Evolutionary conservation across 2,329 filamentous ascomycete genomes (phyloP).

Genomic region (Fusarium neocosmosporiellum): DNA sequence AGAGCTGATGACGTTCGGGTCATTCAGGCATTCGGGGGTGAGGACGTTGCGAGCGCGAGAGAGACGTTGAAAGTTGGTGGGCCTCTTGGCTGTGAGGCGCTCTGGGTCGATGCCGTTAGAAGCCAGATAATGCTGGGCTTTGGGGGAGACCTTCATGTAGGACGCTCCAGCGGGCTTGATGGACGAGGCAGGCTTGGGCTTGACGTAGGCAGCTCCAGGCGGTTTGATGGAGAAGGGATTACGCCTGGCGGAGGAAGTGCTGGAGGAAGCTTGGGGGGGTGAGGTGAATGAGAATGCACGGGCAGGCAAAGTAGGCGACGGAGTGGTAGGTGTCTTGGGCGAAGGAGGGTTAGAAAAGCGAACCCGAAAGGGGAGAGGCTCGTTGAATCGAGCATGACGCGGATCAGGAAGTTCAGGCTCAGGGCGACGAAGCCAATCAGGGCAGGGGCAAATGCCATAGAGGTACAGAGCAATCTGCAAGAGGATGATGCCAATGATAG

Average conservation of each 20-base stretch:
- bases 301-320: neutral
- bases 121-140: constrained; percentile 19
- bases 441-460: neutral
- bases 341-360: neutral
- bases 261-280: neutral
- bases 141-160: constrained; percentile 27
- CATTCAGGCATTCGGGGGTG: neutral
- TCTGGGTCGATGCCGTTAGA: neutral
- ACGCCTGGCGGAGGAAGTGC: no score
- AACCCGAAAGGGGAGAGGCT: neutral
- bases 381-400: neutral
- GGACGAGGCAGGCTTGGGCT: neutral
- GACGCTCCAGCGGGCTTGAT: constrained; percentile 17
- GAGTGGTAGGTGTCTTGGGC: neutral
- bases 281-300: neutral
- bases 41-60: neutral
- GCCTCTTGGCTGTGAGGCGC: constrained; percentile 6
- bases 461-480: neutral
- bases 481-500: neutral
- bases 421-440: neutral
- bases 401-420: neutral
- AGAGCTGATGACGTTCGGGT: neutral
- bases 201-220: neutral
- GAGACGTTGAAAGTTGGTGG: neutral
- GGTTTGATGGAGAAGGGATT: neutral